These are phyloP conservation scores for Cercospora sesami DNA, from an alignment of 2,329 filamentous ascomycete genomes.

Conservation along the genomic window DNA sequence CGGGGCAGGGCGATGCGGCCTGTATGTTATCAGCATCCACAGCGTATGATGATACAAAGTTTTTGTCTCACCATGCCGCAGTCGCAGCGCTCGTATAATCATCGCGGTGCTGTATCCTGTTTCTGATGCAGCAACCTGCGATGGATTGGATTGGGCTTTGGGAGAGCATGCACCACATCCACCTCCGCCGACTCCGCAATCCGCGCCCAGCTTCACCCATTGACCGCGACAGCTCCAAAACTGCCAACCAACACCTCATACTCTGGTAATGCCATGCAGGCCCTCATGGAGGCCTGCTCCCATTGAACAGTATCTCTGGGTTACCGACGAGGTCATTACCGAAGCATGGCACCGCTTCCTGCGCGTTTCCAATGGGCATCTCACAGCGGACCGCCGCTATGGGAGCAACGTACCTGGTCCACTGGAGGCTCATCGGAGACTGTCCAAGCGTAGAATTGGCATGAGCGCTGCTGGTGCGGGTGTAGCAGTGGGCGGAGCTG, in stretches of 20 bases:
- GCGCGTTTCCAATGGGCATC: slow-evolving; percentile 37
- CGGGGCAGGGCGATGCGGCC: slow-evolving; percentile 44
- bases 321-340: slow-evolving; percentile 58
- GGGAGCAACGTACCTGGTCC: slow-evolving; percentile 63
- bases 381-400: slow-evolving; percentile 46
- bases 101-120: slow-evolving; percentile 32
- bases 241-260: not conserved
- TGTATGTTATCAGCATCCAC: slow-evolving; percentile 26
- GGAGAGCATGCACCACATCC: not conserved
- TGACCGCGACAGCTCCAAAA: not conserved
- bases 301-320: slow-evolving; percentile 54
- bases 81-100: slow-evolving; percentile 47
- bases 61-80: slow-evolving; percentile 41
- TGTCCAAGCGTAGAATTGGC: slow-evolving; percentile 58
- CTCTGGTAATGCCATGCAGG: slow-evolving; percentile 32
- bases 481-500: slow-evolving; percentile 23
- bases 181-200: slow-evolving; percentile 6
- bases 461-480: slow-evolving; percentile 21
- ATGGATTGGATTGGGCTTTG: not conserved
- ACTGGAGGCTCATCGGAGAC: slow-evolving; percentile 59
- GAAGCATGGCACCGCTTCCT: slow-evolving; percentile 55
- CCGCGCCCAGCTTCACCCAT: slow-evolving; percentile 7
- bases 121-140: not conserved
- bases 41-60: not conserved
- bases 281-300: slow-evolving; percentile 21